Conservation (phyloP, 805 yeast species). For the Saccharomycopsis amapae region DNA sequence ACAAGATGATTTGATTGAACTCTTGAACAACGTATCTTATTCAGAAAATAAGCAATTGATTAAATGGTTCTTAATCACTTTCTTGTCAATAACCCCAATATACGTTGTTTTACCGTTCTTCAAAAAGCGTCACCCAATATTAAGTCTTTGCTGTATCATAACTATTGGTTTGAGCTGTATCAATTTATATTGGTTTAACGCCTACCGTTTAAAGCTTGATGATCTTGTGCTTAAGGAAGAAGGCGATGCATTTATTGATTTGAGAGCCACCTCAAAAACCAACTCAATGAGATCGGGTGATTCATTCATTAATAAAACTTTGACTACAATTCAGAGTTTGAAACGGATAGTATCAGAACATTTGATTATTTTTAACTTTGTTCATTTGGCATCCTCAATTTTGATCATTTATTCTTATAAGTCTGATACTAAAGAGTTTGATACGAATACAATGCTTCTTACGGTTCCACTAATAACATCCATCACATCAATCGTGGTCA, state of each 20-base stretch:
- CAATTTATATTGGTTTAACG: conserved; percentile 14
- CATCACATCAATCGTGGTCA: conserved; percentile 7
- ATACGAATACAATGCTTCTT: too few species aligned
- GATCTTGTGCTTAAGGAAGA: too few species aligned
- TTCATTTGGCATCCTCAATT: too few species aligned
- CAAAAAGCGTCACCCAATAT: conserved; percentile 7
- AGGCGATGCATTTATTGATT: too few species aligned
- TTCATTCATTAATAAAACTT: too few species aligned
- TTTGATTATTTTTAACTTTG: too few species aligned
- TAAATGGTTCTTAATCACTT: conserved; percentile 4
- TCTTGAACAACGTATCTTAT: conserved; percentile 9
- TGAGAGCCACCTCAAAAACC: too few species aligned
- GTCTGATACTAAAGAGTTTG: too few species aligned
- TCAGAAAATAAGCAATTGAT: conserved; percentile 1
- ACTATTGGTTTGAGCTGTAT: conserved; percentile 1
- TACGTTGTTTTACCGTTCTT: conserved; percentile 12
- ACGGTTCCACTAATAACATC: conserved; percentile 13
- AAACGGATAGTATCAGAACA: too few species aligned
- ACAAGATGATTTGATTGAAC: conserved; percentile 19
- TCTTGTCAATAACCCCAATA: conserved; percentile 13
- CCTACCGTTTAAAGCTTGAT: neutral
- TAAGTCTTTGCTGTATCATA: conserved; percentile 3
- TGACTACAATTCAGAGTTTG: too few species aligned
- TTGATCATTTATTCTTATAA: too few species aligned
- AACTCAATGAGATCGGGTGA: too few species aligned